Conservation (phyloP, 2,329 filamentous ascomycete genomes). For the Cercospora zeina region DNA sequence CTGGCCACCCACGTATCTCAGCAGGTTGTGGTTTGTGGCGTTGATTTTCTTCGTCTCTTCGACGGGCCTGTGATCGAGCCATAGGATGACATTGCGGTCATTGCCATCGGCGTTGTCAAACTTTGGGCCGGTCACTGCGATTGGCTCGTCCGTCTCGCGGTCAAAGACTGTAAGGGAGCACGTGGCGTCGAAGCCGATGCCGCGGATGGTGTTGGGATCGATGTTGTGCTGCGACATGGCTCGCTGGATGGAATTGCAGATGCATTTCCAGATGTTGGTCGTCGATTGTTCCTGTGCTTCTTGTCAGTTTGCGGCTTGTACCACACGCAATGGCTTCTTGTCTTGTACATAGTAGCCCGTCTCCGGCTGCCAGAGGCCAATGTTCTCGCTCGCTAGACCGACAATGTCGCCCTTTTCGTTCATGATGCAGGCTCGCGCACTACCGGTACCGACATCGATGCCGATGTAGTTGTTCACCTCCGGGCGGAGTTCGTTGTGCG, state of each 20-base stretch:
- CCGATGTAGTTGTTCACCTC: slow-evolving; percentile 70
- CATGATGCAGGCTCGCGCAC: slow-evolving; percentile 93
- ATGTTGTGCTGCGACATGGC: slow-evolving; percentile 81
- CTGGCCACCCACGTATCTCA: slow-evolving; percentile 93
- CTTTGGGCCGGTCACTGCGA: slow-evolving; percentile 84
- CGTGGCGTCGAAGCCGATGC: slow-evolving; percentile 97
- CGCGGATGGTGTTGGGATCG: slow-evolving; percentile 72
- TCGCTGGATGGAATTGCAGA: slow-evolving; percentile 82
- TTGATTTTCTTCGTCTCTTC: slow-evolving; percentile 94
- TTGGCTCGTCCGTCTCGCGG: slow-evolving; percentile 83
- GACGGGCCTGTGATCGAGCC: slow-evolving; percentile 92
- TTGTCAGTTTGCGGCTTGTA: neutral
- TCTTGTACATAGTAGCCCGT: slow-evolving; percentile 55
- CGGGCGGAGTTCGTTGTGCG: slow-evolving; percentile 58
- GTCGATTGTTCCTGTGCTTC: slow-evolving; percentile 85
- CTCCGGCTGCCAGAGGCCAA: slow-evolving; percentile 56
- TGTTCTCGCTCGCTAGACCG: slow-evolving; percentile 55
- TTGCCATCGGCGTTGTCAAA: slow-evolving; percentile 75
- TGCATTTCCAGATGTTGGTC: slow-evolving; percentile 92
- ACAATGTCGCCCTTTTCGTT: slow-evolving; percentile 87
- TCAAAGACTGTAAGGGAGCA: slow-evolving; percentile 93
- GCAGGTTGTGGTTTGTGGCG: slow-evolving; percentile 82
- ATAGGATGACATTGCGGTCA: slow-evolving; percentile 92
- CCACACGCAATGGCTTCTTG: neutral
- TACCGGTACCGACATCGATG: slow-evolving; percentile 95